Percentiles rank a stretch among this genome's conserved stretches.
These are phyloP conservation scores for Arthrobotrys megalospora DNA, from an alignment of 2,329 filamentous ascomycete genomes.

Conservation along the genomic window DNA sequence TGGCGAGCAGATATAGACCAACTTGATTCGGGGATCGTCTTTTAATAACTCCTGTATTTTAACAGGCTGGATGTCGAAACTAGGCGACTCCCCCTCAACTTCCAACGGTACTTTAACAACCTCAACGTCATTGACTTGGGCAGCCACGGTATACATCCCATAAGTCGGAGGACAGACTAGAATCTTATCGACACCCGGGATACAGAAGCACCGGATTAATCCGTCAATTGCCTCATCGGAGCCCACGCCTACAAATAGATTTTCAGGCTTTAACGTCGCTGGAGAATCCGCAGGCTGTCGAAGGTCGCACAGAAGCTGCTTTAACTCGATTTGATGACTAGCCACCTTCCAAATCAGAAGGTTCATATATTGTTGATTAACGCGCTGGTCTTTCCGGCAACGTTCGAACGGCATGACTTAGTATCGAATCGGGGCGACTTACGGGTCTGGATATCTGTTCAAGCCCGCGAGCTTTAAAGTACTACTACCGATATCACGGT, in stretches of 20 bases:
- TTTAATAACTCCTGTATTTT: conserved; percentile 78
- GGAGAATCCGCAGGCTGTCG: conserved; percentile 74
- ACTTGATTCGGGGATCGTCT: conserved; percentile 79
- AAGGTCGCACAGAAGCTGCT: conserved; percentile 86
- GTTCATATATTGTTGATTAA: neutral
- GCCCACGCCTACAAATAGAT: conserved; percentile 94
- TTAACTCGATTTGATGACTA: conserved; percentile 84
- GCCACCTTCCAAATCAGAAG: conserved; percentile 65
- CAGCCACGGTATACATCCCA: conserved; percentile 97
- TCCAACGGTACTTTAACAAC: conserved; percentile 85
- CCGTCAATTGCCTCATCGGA: conserved; percentile 98
- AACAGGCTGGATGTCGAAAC: conserved; percentile 82
- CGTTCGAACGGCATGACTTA: neutral
- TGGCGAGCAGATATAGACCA: conserved; percentile 93
- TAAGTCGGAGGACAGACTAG: conserved; percentile 97
- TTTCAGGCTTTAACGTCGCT: conserved; percentile 80
- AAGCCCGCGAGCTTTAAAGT: conserved; percentile 82
- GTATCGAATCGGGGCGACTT: conserved; percentile 62
- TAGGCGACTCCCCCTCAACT: conserved; percentile 67
- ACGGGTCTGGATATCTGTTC: conserved; percentile 94
- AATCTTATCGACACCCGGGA: conserved; percentile 88
- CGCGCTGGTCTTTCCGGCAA: neutral
- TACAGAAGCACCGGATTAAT: conserved; percentile 91
- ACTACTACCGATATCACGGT: conserved; percentile 67
- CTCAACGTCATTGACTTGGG: conserved; percentile 90